Evolutionary conservation across 768 basidiomycete genomes (phyloP).

Genomic region (Lyophyllum atratum): DNA sequence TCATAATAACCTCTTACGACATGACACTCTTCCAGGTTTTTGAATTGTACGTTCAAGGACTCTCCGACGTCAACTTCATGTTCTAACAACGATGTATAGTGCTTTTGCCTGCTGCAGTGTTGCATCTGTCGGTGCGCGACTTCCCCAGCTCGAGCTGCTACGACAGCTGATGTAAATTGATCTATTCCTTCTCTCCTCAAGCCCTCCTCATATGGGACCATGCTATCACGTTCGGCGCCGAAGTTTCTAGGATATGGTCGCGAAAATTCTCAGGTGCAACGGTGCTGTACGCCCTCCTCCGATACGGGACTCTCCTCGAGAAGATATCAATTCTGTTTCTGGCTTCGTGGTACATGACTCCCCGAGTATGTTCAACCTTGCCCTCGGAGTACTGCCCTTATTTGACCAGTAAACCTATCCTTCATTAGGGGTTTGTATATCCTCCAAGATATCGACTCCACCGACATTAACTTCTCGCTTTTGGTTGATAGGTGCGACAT

Average conservation of each 20-base stretch:
- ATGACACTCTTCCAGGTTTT: constrained; percentile 11
- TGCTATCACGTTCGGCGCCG: constrained; percentile 25
- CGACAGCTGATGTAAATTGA: background rate
- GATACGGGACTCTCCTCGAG: constrained; percentile 32
- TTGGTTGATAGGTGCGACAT: constrained; percentile 26
- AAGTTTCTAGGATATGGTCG: constrained; percentile 29
- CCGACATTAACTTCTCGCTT: background rate
- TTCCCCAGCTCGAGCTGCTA: background rate
- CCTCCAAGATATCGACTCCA: background rate
- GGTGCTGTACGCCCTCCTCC: constrained; percentile 25
- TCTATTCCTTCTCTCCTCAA: background rate
- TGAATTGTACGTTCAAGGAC: constrained; percentile 5
- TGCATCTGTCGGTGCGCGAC: constrained; percentile 27
- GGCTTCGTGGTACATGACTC: constrained; percentile 33
- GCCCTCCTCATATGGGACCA: constrained; percentile 34
- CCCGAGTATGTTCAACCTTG: constrained; percentile 21
- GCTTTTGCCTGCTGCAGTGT: constrained; percentile 33
- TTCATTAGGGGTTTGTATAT: background rate
- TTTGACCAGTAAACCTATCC: background rate
- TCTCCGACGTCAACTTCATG: background rate
- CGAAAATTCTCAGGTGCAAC: constrained; percentile 29
- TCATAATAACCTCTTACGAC: background rate
- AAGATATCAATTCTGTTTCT: constrained; percentile 31
- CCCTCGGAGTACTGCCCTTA: background rate
- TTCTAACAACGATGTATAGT: constrained; percentile 9